These are phyloP conservation scores for Skeletonema menzelii DNA, from an alignment of 108 stramenopile species.

Conservation along the genomic window DNA sequence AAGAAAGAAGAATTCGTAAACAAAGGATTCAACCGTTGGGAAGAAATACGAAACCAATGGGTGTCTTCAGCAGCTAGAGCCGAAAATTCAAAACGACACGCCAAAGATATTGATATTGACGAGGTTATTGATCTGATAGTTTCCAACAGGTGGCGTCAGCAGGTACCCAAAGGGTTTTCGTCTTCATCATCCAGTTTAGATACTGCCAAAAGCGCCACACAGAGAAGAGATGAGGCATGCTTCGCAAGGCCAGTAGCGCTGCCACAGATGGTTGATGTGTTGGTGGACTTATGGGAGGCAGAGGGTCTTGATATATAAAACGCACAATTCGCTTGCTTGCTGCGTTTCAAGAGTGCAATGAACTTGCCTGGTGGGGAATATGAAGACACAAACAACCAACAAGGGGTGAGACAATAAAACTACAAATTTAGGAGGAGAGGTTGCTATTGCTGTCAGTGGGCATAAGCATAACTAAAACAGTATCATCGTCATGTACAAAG, in stretches of 20 bases:
- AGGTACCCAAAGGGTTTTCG: constrained; percentile 10
- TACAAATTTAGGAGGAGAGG: neutral
- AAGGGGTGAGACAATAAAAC: neutral
- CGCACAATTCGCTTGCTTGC: neutral
- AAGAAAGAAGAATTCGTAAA: constrained; percentile 22
- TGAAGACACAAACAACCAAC: neutral
- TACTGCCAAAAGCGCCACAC: constrained; percentile 10
- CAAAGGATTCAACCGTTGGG: constrained; percentile 56
- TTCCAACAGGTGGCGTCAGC: constrained; percentile 59
- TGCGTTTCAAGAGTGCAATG: neutral
- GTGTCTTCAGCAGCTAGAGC: constrained; percentile 18
- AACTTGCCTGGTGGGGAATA: neutral
- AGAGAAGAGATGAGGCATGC: constrained; percentile 34
- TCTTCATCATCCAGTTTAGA: constrained; percentile 7
- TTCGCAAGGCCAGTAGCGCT: constrained; percentile 74
- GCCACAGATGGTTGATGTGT: constrained; percentile 83
- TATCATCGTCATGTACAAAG: neutral
- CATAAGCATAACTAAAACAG: neutral
- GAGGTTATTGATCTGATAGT: constrained; percentile 84
- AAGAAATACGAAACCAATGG: constrained; percentile 54
- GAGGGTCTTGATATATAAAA: constrained; percentile 77
- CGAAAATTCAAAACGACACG: constrained; percentile 13
- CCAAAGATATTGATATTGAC: constrained; percentile 63
- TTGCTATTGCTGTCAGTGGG: neutral
- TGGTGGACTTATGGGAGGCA: constrained; percentile 86